Percentiles rank a stretch among this genome's conserved stretches.
Evolutionary conservation across 805 yeast species (phyloP).

Genomic region (Kockiozyma suomiensis): DNA sequence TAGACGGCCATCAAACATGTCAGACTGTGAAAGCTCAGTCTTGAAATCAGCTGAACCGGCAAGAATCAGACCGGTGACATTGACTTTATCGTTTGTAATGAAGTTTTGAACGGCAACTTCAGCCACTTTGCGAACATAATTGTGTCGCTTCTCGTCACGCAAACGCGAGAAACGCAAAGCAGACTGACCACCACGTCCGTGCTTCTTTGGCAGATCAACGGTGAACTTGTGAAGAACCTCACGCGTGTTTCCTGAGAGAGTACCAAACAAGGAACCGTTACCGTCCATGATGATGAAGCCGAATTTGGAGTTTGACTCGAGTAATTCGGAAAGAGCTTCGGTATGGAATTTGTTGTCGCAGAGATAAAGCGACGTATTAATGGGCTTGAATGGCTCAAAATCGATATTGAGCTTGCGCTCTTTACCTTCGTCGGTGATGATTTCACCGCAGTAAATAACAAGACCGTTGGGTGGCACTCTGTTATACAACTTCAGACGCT

Average conservation of each 20-base stretch:
- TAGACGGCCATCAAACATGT: slow-evolving; percentile 88
- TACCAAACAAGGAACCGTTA: slow-evolving; percentile 95
- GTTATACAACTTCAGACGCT: slow-evolving; percentile 85
- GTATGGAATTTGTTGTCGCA: slow-evolving; percentile 99
- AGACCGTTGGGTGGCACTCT: slow-evolving; percentile 93
- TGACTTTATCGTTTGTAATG: slow-evolving; percentile 91
- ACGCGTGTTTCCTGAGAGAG: slow-evolving; percentile 94
- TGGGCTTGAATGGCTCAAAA: slow-evolving; percentile 98
- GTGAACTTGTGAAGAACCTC: slow-evolving; percentile 94
- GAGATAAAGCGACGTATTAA: slow-evolving; percentile 91
- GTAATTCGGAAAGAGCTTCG: slow-evolving; percentile 89
- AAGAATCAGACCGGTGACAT: slow-evolving; percentile 88
- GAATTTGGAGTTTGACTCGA: slow-evolving; percentile 93
- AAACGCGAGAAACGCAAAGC: slow-evolving; percentile 98
- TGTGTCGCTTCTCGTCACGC: slow-evolving; percentile 98
- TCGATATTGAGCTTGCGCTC: slow-evolving; percentile 96
- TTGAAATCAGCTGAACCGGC: slow-evolving; percentile 99
- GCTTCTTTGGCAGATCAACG: slow-evolving; percentile 98
- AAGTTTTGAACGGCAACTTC: slow-evolving; percentile 98
- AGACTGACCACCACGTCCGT: slow-evolving; percentile 99
- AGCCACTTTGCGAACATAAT: slow-evolving; percentile 96
- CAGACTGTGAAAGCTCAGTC: slow-evolving; percentile 89
- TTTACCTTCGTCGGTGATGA: slow-evolving; percentile 94
- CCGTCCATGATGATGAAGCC: slow-evolving; percentile 99
- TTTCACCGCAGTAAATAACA: slow-evolving; percentile 98